Conservation (phyloP, 257 asterid genomes). For the Scutellaria baicalensis region DNA sequence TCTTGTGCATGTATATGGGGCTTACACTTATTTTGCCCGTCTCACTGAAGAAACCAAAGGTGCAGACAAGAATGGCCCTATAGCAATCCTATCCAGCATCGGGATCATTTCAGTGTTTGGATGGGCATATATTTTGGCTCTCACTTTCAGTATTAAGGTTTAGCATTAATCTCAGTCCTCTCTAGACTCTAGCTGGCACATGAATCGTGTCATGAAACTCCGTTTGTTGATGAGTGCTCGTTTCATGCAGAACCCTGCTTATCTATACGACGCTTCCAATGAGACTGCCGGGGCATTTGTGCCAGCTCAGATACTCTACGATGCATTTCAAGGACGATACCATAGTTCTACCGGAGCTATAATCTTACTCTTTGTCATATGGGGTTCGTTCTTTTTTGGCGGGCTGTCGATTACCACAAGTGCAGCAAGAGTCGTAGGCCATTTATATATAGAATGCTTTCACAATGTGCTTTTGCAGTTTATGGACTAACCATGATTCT, state of each 20-base stretch:
- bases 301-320: slow-evolving; percentile 41
- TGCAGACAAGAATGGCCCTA: slow-evolving; percentile 43
- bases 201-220: no score
- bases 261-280: slow-evolving; percentile 23
- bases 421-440: slow-evolving; percentile 39
- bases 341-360: slow-evolving; percentile 25
- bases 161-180: not conserved
- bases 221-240: not conserved
- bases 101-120: slow-evolving; percentile 37
- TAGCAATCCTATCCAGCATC: slow-evolving; percentile 40
- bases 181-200: no score
- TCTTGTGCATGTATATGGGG: slow-evolving; percentile 31
- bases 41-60: slow-evolving; percentile 46
- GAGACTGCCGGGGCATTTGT: slow-evolving; percentile 39
- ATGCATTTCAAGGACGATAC: slow-evolving; percentile 36
- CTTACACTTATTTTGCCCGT: slow-evolving; percentile 32
- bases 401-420: slow-evolving; percentile 41
- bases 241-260: slow-evolving; percentile 17
- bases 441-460: not conserved
- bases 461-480: not conserved
- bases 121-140: slow-evolving; percentile 42
- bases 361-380: slow-evolving; percentile 22
- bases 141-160: slow-evolving; percentile 48
- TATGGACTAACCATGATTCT: not conserved
- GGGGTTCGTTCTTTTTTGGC: slow-evolving; percentile 47